Conservation (phyloP, 2,329 filamentous ascomycete species). For the Curvularia verruculosa region DNA sequence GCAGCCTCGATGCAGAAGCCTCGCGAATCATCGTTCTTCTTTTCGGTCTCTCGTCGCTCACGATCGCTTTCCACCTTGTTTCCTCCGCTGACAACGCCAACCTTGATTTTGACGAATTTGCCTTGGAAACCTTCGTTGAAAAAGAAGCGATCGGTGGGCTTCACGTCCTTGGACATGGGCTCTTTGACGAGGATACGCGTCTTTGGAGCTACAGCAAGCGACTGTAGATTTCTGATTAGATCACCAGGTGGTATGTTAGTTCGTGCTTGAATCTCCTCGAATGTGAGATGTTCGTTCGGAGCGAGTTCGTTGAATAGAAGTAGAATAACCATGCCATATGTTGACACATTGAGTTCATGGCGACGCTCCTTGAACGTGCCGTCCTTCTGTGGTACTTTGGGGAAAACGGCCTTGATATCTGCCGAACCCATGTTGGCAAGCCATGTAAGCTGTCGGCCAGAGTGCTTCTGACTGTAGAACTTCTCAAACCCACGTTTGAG, state of each 20-base stretch:
- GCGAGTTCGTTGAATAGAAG: constrained; percentile 84
- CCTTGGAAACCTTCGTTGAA: constrained; percentile 85
- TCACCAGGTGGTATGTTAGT: constrained; percentile 80
- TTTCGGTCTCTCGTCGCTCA: constrained; percentile 72
- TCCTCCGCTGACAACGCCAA: constrained; percentile 77
- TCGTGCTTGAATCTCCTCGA: constrained; percentile 79
- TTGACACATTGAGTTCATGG: constrained; percentile 91
- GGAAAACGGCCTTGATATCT: constrained; percentile 82
- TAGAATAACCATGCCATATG: constrained; percentile 89
- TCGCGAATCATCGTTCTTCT: constrained; percentile 75
- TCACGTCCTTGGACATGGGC: constrained; percentile 78
- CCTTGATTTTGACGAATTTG: constrained; percentile 86
- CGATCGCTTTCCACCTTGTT: constrained; percentile 82
- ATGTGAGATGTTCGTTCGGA: constrained; percentile 58
- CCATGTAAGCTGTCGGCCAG: constrained; percentile 89
- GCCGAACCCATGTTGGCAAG: constrained; percentile 76
- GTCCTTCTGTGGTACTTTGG: constrained; percentile 72
- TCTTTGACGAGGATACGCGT: constrained; percentile 81
- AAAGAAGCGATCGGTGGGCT: constrained; percentile 75
- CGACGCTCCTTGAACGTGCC: constrained; percentile 69
- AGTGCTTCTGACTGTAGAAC: constrained; percentile 87
- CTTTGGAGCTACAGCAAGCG: constrained; percentile 82
- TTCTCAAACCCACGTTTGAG: constrained; percentile 85
- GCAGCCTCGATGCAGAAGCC: constrained; percentile 76
- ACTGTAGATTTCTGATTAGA: constrained; percentile 77